Percentiles rank a stretch among this genome's conserved stretches.
Evolutionary conservation across 257 asterid genomes (phyloP).

Genomic region (Solanum rostratum): DNA sequence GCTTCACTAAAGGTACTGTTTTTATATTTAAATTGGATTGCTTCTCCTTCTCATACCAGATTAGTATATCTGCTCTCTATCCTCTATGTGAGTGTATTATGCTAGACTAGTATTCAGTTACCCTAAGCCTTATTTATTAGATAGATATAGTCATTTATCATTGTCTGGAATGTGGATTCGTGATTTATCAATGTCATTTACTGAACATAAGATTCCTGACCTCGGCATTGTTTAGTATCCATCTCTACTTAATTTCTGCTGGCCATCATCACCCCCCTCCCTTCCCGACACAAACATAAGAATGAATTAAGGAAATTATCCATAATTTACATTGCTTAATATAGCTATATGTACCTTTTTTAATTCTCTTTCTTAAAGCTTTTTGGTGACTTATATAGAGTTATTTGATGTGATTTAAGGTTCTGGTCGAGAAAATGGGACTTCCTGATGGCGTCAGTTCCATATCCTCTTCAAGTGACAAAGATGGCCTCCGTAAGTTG

Average conservation of each 20-base stretch:
- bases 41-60: neutral
- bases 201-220: neutral
- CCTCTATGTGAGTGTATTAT: neutral
- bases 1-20: constrained; percentile 82
- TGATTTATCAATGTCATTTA: neutral
- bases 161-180: neutral
- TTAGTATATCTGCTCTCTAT: neutral
- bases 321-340: neutral
- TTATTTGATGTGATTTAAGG: constrained; percentile 32
- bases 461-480: constrained; percentile 37
- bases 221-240: neutral
- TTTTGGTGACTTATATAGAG: neutral
- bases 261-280: neutral
- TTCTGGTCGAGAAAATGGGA: constrained; percentile 97
- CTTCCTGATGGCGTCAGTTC: constrained; percentile 51
- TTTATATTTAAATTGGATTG: neutral
- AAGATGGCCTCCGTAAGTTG: constrained; percentile 62
- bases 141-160: neutral
- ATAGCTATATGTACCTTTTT: neutral
- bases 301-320: neutral
- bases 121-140: neutral
- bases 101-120: neutral
- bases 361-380: neutral
- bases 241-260: neutral
- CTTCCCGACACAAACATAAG: neutral